These are phyloP conservation scores for Nakazawaea anatomiae DNA, from an alignment of 805 yeast species.

Conservation along the genomic window DNA sequence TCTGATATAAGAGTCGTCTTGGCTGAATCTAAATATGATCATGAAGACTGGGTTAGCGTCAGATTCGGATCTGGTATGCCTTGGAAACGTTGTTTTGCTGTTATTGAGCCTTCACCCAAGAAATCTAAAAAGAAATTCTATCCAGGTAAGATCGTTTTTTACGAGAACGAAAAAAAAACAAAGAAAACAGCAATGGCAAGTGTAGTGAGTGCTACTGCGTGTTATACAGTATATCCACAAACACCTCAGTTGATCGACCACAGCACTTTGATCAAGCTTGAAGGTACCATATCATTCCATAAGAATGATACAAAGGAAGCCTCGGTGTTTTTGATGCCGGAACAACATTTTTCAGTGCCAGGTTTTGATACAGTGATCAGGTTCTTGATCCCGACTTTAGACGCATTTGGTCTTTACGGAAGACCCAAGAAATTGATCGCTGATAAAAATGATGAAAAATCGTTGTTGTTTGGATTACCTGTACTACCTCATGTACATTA, in stretches of 20 bases:
- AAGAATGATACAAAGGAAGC: slow-evolving; percentile 49
- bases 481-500: slow-evolving; percentile 74
- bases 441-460: slow-evolving; percentile 58
- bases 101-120: slow-evolving; percentile 63
- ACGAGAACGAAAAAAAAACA: slow-evolving; percentile 68
- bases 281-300: slow-evolving; percentile 68
- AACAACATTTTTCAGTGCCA: slow-evolving; percentile 73
- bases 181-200: slow-evolving; percentile 80
- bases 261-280: slow-evolving; percentile 83
- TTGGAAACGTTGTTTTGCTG: slow-evolving; percentile 92
- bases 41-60: slow-evolving; percentile 93
- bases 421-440: slow-evolving; percentile 73
- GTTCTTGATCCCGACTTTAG: slow-evolving; percentile 68
- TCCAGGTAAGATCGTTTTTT: slow-evolving; percentile 72
- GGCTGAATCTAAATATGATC: slow-evolving; percentile 78
- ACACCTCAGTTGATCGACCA: slow-evolving; percentile 74
- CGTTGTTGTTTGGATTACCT: slow-evolving; percentile 77
- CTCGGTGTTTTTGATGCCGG: slow-evolving; percentile 77
- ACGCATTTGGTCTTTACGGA: slow-evolving; percentile 75
- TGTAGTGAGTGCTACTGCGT: slow-evolving; percentile 59
- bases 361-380: slow-evolving; percentile 83
- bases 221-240: slow-evolving; percentile 91
- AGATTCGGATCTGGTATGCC: slow-evolving; percentile 98
- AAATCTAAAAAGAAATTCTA: slow-evolving; percentile 36
- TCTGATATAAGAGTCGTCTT: slow-evolving; percentile 83